Evolutionary conservation across 495 filamentous ascomycete species (phyloP).

Genomic region (Apiosordaria backusii): DNA sequence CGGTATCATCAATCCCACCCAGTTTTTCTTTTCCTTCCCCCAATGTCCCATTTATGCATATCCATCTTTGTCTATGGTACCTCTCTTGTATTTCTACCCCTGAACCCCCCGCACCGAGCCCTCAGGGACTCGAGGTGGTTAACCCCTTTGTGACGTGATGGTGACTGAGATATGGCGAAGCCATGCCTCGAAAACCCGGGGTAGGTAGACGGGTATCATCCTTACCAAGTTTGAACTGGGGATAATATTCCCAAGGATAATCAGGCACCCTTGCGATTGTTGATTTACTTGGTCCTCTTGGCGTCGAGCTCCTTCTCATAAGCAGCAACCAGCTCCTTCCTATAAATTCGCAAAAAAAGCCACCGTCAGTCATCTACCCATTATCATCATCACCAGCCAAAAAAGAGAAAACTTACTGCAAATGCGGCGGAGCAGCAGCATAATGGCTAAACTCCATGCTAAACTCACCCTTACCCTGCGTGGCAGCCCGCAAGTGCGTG

Average conservation of each 20-base stretch:
- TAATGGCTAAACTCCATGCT: slow-evolving; percentile 99
- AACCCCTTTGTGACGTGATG: background rate
- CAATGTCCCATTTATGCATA: background rate
- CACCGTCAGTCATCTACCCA: too few species aligned
- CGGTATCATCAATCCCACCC: background rate
- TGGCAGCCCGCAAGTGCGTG: slow-evolving; percentile 81
- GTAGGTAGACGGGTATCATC: background rate
- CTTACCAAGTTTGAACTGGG: background rate
- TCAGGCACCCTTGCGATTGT: background rate
- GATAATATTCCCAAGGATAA: background rate
- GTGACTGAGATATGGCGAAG: background rate
- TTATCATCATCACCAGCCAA: too few species aligned
- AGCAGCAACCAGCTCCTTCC: slow-evolving; percentile 84
- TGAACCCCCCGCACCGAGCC: background rate
- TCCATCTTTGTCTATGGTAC: background rate
- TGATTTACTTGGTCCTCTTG: slow-evolving; percentile 50
- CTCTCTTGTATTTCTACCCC: background rate
- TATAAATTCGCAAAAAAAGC: slow-evolving; percentile 28
- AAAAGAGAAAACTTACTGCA: slow-evolving; percentile 78
- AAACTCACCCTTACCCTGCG: slow-evolving; percentile 98
- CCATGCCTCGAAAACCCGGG: background rate
- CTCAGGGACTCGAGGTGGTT: background rate
- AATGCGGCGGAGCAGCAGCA: slow-evolving; percentile 74
- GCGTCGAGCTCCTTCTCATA: slow-evolving; percentile 81
- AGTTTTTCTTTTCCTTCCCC: background rate